These are phyloP conservation scores for Nematocida sp. DNA, from an alignment of 371 early-diverging fungal genomes.

Conservation along the genomic window DNA sequence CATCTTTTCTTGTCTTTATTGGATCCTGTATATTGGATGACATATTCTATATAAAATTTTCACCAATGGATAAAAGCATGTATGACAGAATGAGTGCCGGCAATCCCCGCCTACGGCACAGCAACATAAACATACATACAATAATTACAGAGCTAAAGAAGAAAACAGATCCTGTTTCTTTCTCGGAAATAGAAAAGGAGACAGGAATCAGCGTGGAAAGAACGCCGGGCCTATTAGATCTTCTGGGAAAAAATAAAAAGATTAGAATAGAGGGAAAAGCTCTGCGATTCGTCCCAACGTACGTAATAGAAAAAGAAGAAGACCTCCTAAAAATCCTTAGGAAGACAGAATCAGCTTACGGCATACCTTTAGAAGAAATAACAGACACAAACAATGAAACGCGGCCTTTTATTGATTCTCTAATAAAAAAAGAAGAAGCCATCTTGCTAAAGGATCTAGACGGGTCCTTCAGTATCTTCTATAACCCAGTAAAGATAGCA, in stretches of 20 bases:
- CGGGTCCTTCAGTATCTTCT: constrained; percentile 62
- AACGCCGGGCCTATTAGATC: constrained; percentile 53
- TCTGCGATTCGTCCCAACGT: constrained; percentile 62
- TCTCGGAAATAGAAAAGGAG: constrained; percentile 60
- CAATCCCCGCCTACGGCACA: constrained; percentile 45
- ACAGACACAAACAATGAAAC: constrained; percentile 61
- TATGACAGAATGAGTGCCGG: constrained; percentile 48
- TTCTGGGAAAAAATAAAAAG: constrained; percentile 64
- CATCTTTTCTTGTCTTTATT: too few species aligned
- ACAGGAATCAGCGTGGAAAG: constrained; percentile 58
- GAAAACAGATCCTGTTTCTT: constrained; percentile 47
- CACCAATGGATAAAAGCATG: constrained; percentile 40
- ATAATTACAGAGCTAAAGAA: constrained; percentile 61
- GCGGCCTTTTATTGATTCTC: constrained; percentile 52
- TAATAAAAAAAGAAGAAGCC: constrained; percentile 54
- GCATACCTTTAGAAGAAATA: constrained; percentile 61
- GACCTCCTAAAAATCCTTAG: constrained; percentile 62
- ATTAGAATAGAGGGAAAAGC: constrained; percentile 55
- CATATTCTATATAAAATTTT: too few species aligned
- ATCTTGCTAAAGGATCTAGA: constrained; percentile 66
- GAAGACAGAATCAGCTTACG: constrained; percentile 55
- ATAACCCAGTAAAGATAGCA: constrained; percentile 55
- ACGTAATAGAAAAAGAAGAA: constrained; percentile 60
- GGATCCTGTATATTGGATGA: too few species aligned
- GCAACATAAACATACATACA: constrained; percentile 66